Evolutionary conservation across 2,329 filamentous ascomycete genomes (phyloP).

Genomic region (Triangularia verruculosa): DNA sequence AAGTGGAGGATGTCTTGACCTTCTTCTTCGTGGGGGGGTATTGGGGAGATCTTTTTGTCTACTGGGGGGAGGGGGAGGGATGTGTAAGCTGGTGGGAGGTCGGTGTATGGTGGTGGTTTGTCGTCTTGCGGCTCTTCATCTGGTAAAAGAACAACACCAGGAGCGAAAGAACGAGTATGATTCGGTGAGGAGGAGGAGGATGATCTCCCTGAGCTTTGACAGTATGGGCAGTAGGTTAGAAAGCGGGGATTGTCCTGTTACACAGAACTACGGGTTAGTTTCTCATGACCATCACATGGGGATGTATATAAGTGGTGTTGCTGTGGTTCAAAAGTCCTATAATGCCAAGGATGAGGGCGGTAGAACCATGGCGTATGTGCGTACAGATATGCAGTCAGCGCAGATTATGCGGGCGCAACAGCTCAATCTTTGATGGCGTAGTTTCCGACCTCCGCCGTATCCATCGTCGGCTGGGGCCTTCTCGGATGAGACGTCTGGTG

Average conservation of each 20-base stretch:
- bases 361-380: constrained; percentile 22
- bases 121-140: constrained; percentile 1
- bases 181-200: background rate
- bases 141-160: background rate
- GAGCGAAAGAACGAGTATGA: background rate
- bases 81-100: constrained; percentile 47
- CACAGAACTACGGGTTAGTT: background rate
- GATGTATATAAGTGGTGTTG: background rate
- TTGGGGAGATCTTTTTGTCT: constrained; percentile 44
- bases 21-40: constrained; percentile 29
- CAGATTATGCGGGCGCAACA: constrained; percentile 74
- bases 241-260: constrained; percentile 63
- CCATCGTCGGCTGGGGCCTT: constrained; percentile 51
- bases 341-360: background rate
- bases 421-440: constrained; percentile 54
- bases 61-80: constrained; percentile 63
- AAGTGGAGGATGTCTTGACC: constrained; percentile 70
- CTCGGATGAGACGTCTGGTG: constrained; percentile 51
- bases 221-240: constrained; percentile 67
- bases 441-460: background rate
- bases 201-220: constrained; percentile 55
- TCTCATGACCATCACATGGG: background rate
- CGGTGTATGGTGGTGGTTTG: background rate
- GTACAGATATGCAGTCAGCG: constrained; percentile 63
- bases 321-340: background rate